Percentiles rank a stretch among this genome's conserved stretches.
Conservation (phyloP, 306 rosid species). For the Vigna angularis region DNA sequence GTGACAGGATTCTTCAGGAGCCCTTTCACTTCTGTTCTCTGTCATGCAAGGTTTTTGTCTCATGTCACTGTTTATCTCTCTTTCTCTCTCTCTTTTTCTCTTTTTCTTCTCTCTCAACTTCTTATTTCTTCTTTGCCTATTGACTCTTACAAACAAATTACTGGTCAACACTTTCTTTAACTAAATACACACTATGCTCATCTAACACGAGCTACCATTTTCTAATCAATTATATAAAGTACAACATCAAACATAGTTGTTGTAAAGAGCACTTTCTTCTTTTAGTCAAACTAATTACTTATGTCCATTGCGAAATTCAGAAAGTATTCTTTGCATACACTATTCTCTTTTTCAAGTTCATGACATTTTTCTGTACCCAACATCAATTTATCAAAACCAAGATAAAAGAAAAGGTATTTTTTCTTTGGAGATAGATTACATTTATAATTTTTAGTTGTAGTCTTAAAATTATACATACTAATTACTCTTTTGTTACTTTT, state of each 20-base stretch:
- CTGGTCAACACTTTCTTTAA: neutral
- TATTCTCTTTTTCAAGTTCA: neutral
- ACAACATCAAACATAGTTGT: neutral
- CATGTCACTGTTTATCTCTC: neutral
- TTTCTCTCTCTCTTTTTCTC: neutral
- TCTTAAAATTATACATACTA: neutral
- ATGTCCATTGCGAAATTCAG: neutral
- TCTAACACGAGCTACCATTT: neutral
- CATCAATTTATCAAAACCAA: too few relatives aligned
- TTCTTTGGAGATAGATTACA: too few relatives aligned
- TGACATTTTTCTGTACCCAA: neutral
- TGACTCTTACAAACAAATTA: neutral
- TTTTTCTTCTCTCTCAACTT: neutral
- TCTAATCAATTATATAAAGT: neutral
- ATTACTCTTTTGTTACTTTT: too few relatives aligned
- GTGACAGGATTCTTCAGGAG: conserved; percentile 29
- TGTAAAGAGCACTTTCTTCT: neutral
- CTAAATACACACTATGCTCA: neutral
- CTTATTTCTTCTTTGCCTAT: neutral
- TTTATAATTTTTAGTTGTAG: too few relatives aligned
- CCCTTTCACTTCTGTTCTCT: conserved; percentile 26
- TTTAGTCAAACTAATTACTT: neutral
- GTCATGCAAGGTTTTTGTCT: conserved; percentile 28
- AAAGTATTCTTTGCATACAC: neutral
- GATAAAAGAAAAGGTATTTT: too few relatives aligned